Percentiles rank a stretch among this genome's conserved stretches.
Evolutionary conservation across 768 basidiomycete species (phyloP).

Genomic region (Strobilomyces confusus): DNA sequence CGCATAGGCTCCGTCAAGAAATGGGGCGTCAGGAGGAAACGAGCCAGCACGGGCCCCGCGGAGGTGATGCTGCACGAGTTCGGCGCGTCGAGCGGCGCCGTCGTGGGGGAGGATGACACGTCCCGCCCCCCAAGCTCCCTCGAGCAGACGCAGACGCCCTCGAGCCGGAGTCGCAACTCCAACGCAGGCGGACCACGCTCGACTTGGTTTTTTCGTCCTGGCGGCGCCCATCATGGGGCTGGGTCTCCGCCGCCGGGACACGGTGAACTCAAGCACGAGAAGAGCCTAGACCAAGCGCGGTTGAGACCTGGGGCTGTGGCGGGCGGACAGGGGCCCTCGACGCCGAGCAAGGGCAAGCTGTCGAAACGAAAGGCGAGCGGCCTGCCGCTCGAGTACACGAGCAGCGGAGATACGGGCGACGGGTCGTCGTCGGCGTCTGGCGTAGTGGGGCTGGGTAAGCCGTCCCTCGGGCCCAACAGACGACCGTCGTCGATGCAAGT

Average conservation of each 20-base stretch:
- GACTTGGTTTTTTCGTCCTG: conserved; percentile 51
- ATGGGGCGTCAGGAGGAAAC: conserved; percentile 46
- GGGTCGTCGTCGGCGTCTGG: conserved; percentile 23
- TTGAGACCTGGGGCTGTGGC: conserved; percentile 17
- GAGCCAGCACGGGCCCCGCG: conserved; percentile 40
- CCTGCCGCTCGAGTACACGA: conserved; percentile 15
- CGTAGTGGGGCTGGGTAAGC: conserved; percentile 19
- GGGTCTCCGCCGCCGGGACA: conserved; percentile 40
- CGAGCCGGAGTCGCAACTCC: conserved; percentile 19
- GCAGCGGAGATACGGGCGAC: conserved; percentile 27
- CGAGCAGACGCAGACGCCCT: conserved; percentile 16
- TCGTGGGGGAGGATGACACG: conserved; percentile 20
- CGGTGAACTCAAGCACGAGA: conserved; percentile 31
- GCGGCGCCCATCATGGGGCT: conserved; percentile 42
- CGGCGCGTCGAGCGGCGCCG: conserved; percentile 2
- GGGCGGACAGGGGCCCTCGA: conserved; percentile 16
- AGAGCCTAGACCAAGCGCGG: conserved; percentile 23
- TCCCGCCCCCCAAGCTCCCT: conserved; percentile 29
- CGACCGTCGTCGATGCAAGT: conserved; percentile 46
- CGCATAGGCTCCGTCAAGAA: conserved; percentile 58
- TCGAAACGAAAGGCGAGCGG: conserved; percentile 26
- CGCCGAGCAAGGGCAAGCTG: conserved; percentile 27
- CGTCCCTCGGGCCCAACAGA: conserved; percentile 28
- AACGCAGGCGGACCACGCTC: conserved; percentile 14
- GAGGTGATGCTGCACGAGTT: conserved; percentile 32